These are phyloP conservation scores for Aspergillus luchuensis DNA, from an alignment of 2,329 filamentous ascomycete species.

Conservation along the genomic window DNA sequence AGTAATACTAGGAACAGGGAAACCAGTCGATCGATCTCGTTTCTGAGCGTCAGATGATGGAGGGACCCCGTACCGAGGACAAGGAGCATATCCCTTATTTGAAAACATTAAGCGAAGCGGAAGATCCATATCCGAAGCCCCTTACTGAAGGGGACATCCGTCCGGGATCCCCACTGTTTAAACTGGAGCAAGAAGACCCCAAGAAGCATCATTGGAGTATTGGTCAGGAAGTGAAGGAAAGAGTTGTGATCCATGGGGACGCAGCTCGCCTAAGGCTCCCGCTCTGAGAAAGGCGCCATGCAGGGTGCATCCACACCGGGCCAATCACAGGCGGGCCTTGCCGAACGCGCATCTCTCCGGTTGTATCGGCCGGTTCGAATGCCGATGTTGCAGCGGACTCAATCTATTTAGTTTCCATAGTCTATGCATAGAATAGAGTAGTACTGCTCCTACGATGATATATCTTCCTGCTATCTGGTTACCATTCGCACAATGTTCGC, in stretches of 20 bases:
- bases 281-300: constrained; percentile 38
- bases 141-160: not conserved
- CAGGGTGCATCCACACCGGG: constrained; percentile 20
- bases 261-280: constrained; percentile 41
- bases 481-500: too few relatives aligned
- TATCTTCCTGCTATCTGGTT: too few relatives aligned
- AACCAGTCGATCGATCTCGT: not conserved
- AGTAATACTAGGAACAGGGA: not conserved
- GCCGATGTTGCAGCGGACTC: not conserved
- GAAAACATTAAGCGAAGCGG: constrained; percentile 1
- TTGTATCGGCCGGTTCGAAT: not conserved
- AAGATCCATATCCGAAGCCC: not conserved
- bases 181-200: not conserved
- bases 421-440: too few relatives aligned
- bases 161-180: not conserved
- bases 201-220: constrained; percentile 2
- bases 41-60: constrained; percentile 1
- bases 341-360: constrained; percentile 26
- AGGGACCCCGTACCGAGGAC: not conserved
- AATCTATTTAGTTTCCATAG: too few relatives aligned
- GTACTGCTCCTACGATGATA: too few relatives aligned
- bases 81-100: constrained; percentile 1
- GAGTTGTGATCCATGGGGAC: constrained; percentile 5
- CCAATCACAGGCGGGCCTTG: constrained; percentile 40
- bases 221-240: not conserved